These are phyloP conservation scores for Cyclospora cayetanensis DNA, from an alignment of 169 alveolate species.

Conservation along the genomic window DNA sequence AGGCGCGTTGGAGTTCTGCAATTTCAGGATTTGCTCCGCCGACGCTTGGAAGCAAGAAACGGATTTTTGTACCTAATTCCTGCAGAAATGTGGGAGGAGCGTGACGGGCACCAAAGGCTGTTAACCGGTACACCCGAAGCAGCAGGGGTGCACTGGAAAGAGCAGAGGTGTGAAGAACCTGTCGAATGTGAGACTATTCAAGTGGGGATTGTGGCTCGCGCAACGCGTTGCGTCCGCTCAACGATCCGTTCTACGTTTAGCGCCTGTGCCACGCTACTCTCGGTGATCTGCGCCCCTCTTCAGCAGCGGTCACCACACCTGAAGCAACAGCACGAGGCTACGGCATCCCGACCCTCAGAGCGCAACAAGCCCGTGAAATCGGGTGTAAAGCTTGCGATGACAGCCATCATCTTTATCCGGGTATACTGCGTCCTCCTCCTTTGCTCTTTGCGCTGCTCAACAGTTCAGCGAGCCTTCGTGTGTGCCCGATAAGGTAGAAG, in stretches of 20 bases:
- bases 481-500: neutral
- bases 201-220: neutral
- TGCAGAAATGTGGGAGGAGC: neutral
- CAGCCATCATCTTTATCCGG: neutral
- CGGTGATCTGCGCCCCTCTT: neutral
- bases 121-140: neutral
- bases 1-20: neutral
- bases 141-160: neutral
- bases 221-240: neutral
- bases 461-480: neutral
- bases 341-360: neutral
- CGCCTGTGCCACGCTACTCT: neutral
- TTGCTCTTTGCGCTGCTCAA: neutral
- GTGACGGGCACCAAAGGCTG: too few relatives aligned
- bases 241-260: neutral
- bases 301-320: too few relatives aligned
- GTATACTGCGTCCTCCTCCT: neutral
- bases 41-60: neutral
- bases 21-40: constrained; percentile 27
- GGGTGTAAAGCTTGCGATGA: neutral
- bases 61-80: constrained; percentile 30
- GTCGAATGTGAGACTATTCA: too few relatives aligned
- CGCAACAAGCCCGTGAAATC: neutral
- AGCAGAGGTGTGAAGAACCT: too few relatives aligned
- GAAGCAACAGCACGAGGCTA: neutral